A percentile compares a stretch with the other conserved stretches of the same genome.
Evolutionary conservation across 441 rosid species (phyloP).

Genomic region (Macaranga tanarius): DNA sequence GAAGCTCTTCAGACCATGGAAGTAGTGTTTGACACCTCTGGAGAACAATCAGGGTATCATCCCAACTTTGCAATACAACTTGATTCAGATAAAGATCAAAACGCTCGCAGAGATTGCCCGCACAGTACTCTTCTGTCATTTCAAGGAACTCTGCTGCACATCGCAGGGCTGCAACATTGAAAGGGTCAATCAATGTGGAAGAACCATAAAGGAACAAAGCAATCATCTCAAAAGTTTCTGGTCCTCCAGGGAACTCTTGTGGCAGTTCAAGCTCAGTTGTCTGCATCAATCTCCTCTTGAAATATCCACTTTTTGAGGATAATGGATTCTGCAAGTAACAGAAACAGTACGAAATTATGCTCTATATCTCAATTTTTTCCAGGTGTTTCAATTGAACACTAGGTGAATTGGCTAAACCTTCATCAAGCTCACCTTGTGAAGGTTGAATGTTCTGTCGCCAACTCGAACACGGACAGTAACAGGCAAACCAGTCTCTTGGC

Average conservation of each 20-base stretch:
- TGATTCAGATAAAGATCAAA: slow-evolving; percentile 76
- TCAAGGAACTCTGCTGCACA: slow-evolving; percentile 78
- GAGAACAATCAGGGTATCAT: slow-evolving; percentile 69
- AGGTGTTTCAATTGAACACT: not conserved
- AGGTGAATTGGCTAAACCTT: not conserved
- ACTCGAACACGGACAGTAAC: slow-evolving; percentile 53
- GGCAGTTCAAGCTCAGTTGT: slow-evolving; percentile 54
- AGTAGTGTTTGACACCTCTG: slow-evolving; percentile 59
- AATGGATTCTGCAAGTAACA: slow-evolving; percentile 50
- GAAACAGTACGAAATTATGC: not conserved
- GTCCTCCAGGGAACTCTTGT: slow-evolving; percentile 69
- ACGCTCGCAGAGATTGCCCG: slow-evolving; percentile 63
- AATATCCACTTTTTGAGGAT: slow-evolving; percentile 69
- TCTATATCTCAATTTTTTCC: not conserved
- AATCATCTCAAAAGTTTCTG: slow-evolving; percentile 70
- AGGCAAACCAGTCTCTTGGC: slow-evolving; percentile 81
- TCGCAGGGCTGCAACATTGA: slow-evolving; percentile 60
- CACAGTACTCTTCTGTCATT: slow-evolving; percentile 59
- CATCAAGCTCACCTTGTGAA: slow-evolving; percentile 54
- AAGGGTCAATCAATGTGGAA: slow-evolving; percentile 58
- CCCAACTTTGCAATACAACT: slow-evolving; percentile 77
- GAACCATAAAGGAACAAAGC: slow-evolving; percentile 63
- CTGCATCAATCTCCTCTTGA: slow-evolving; percentile 44
- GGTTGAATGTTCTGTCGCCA: slow-evolving; percentile 50
- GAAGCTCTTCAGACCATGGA: slow-evolving; percentile 68